These are phyloP conservation scores for Cylindrodendrum hubeiense DNA, from an alignment of 2,329 filamentous ascomycete species.

Conservation along the genomic window DNA sequence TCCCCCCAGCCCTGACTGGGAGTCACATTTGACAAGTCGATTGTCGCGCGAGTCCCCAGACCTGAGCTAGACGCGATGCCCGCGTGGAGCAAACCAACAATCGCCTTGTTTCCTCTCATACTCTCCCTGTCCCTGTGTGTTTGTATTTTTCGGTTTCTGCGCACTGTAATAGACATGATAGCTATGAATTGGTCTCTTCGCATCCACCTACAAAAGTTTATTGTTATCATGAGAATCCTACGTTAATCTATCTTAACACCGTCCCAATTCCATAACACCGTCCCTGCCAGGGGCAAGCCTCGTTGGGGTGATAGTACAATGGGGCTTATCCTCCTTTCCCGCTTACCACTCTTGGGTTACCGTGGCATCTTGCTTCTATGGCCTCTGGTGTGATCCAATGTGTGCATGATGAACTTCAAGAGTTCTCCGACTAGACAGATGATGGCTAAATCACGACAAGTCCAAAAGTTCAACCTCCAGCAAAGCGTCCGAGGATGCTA, in stretches of 20 bases:
- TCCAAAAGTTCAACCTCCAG: too few relatives aligned
- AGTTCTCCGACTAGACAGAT: not conserved
- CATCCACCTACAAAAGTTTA: not conserved
- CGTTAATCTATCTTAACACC: not conserved
- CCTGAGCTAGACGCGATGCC: not conserved
- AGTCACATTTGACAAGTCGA: conserved; percentile 19
- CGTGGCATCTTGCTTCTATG: conserved; percentile 4
- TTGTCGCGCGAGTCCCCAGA: conserved; percentile 1
- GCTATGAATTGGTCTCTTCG: not conserved
- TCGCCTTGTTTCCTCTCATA: not conserved
- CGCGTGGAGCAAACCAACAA: not conserved
- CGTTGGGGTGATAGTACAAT: not conserved
- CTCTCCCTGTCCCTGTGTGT: not conserved
- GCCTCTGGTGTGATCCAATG: not conserved
- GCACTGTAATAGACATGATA: not conserved
- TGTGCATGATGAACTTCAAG: not conserved
- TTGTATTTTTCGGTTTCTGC: not conserved
- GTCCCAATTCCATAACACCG: not conserved
- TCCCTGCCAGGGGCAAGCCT: conserved; percentile 2
- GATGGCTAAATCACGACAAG: not conserved
- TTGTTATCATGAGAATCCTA: not conserved
- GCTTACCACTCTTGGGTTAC: conserved; percentile 6
- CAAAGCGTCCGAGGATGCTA: too few relatives aligned
- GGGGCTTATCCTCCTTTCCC: not conserved
- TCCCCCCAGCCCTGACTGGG: not conserved